Base-by-base conservation (phyloP, 2,329 filamentous ascomycete species). In the Cercospora nicotianae region DNA sequence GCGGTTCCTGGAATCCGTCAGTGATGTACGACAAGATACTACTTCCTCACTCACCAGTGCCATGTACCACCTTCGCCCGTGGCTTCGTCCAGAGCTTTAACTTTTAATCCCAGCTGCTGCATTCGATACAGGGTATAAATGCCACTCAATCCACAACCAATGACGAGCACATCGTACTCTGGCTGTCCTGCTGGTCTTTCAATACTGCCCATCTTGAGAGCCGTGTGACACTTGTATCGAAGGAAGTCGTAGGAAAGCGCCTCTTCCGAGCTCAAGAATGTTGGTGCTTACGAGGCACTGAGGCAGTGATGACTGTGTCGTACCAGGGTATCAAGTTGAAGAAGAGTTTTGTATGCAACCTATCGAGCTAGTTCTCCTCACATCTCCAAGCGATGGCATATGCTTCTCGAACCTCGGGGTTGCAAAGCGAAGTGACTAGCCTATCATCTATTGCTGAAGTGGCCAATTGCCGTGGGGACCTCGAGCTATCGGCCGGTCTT, bases 1-100 rank as follows among this genome's bases (percentile, higher is more conserved):
- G 18, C 79, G 77, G 64, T 83, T 83, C 80, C 79, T 69, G 23
- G 5, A 13, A 79, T 39, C 6, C 9, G 42, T 48, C 28, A 33
- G 23, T 18, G 9, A 30, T 26, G 36, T n/a, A 31, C 10, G 20
- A 45, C 3, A 12, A 20, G 20, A 18, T 16, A n/a, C 12, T 18
- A 28, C 28, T 12, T 8, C 20, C 10, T 18, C 10, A 53, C 55
- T 65, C 63, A 69, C 67, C 71, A 75, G 48, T 63, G 71, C 83
- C 84, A 85, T 2, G 82, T 84, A 1, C 83, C 83, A 3, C 82
- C 82, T 36, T 80, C 79, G 5, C 75, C 78, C 16, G 78, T 76
- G 12, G 77, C 80, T 26, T 79, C 79, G 66, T 83, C 82, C n/a
- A 83, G 67, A 5, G 79, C 78, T 65, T 75, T 78, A 62, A 77